These are phyloP conservation scores for Coemansia pectinata DNA, from an alignment of 192 early-diverging fungal species.

Conservation along the genomic window DNA sequence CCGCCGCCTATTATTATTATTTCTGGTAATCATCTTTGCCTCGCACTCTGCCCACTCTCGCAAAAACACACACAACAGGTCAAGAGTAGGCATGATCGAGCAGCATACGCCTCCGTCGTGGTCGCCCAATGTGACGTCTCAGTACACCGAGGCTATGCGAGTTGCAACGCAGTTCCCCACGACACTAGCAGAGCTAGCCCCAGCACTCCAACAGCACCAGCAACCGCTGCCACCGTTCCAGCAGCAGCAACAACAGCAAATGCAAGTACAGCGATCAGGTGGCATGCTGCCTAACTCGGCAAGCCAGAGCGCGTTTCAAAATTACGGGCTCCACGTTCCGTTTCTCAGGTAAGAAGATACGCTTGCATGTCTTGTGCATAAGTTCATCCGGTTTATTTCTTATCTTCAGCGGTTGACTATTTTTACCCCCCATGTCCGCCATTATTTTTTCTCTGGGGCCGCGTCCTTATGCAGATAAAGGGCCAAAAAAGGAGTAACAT, in stretches of 20 bases:
- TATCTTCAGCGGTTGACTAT: not conserved
- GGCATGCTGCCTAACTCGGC: not conserved
- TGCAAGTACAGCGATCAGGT: not conserved
- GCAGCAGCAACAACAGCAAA: not conserved
- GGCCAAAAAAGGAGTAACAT: not conserved
- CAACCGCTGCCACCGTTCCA: not conserved
- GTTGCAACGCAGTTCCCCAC: not conserved
- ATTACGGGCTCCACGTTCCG: constrained; percentile 37
- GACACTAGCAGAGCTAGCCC: not conserved
- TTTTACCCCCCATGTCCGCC: not conserved
- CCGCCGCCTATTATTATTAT: not conserved
- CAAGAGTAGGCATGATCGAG: constrained; percentile 8
- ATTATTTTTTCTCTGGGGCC: not conserved
- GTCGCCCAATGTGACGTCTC: constrained; percentile 8
- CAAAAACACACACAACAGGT: not conserved
- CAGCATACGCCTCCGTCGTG: constrained; percentile 9
- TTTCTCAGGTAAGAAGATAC: constrained; percentile 23
- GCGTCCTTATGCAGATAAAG: constrained; percentile 4
- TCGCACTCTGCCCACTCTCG: not conserved
- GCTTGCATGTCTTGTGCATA: not conserved
- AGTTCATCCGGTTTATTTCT: not conserved
- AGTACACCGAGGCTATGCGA: not conserved
- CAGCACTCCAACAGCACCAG: not conserved
- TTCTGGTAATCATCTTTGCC: not conserved
- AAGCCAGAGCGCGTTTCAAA: constrained; percentile 18